These are phyloP conservation scores for Sinapis alba DNA, from an alignment of 441 rosid genomes.

Conservation along the genomic window DNA sequence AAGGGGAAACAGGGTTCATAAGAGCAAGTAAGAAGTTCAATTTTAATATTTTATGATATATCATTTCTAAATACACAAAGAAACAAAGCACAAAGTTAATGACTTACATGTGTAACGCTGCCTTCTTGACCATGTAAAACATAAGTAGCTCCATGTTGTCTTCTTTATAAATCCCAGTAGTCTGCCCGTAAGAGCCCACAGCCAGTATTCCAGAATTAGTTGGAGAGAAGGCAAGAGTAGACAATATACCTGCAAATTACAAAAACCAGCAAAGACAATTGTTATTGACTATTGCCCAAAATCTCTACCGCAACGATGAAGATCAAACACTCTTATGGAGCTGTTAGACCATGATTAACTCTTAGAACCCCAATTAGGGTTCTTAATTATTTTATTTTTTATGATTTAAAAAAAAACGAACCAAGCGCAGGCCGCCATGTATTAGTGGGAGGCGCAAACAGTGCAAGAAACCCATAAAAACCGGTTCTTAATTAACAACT, in stretches of 20 bases:
- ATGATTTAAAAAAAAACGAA: too few species aligned
- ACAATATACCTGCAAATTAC: constrained; percentile 69
- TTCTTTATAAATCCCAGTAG: constrained; percentile 82
- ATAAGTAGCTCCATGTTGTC: constrained; percentile 92
- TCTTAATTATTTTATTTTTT: too few species aligned
- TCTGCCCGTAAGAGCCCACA: constrained; percentile 84
- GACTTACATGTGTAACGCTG: constrained; percentile 87
- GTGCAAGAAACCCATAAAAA: too few species aligned
- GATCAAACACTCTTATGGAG: constrained; percentile 75
- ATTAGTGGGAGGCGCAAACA: too few species aligned
- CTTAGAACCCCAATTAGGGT: too few species aligned
- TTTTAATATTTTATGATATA: not conserved
- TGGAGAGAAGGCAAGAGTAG: constrained; percentile 84
- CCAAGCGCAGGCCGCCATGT: too few species aligned
- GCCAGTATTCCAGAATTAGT: constrained; percentile 83
- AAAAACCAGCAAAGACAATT: constrained; percentile 20
- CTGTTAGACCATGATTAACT: too few species aligned
- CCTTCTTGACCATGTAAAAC: constrained; percentile 96
- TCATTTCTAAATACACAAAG: constrained; percentile 25
- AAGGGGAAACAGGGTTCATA: too few species aligned
- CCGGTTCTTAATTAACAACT: too few species aligned
- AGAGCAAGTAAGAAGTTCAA: constrained; percentile 12
- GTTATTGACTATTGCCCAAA: constrained; percentile 57
- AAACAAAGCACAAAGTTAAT: constrained; percentile 9
- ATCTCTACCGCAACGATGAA: constrained; percentile 98